These are phyloP conservation scores for Chrysoporthe cubensis DNA, from an alignment of 2,329 filamentous ascomycete species.

Conservation along the genomic window DNA sequence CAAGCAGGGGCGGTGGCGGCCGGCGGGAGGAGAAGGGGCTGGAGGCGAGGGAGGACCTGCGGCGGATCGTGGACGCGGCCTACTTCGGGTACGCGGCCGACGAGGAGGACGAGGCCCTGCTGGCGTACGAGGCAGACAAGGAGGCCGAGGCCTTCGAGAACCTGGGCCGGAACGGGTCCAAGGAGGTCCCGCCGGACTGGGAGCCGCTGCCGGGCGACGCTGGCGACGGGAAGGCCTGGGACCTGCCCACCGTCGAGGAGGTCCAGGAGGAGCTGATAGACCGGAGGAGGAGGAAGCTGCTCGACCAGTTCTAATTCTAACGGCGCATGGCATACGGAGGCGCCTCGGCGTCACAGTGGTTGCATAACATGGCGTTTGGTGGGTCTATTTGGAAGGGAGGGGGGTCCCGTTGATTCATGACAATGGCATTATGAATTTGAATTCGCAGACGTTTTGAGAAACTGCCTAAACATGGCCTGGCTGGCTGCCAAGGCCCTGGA, in stretches of 20 bases:
- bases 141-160: conserved; percentile 80
- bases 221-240: conserved; percentile 83
- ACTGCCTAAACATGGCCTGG: background rate
- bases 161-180: conserved; percentile 55
- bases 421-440: too few relatives aligned
- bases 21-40: conserved; percentile 62
- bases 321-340: background rate
- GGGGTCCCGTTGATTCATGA: too few relatives aligned
- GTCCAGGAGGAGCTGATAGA: conserved; percentile 95
- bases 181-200: conserved; percentile 69
- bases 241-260: conserved; percentile 82
- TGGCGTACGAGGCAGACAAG: conserved; percentile 81
- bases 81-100: conserved; percentile 96
- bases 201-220: conserved; percentile 83
- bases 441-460: background rate
- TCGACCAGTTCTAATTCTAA: conserved; percentile 71
- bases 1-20: conserved; percentile 41
- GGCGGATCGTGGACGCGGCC: conserved; percentile 82
- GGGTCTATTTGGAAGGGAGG: background rate
- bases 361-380: conserved; percentile 27
- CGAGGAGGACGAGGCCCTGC: conserved; percentile 82
- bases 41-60: conserved; percentile 70
- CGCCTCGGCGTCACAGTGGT: background rate
- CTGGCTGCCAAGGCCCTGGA: background rate
- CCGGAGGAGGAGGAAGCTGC: conserved; percentile 76